Conservation (phyloP, 1,284 basidiomycete species). For the Cystobasidium slooffiae region DNA sequence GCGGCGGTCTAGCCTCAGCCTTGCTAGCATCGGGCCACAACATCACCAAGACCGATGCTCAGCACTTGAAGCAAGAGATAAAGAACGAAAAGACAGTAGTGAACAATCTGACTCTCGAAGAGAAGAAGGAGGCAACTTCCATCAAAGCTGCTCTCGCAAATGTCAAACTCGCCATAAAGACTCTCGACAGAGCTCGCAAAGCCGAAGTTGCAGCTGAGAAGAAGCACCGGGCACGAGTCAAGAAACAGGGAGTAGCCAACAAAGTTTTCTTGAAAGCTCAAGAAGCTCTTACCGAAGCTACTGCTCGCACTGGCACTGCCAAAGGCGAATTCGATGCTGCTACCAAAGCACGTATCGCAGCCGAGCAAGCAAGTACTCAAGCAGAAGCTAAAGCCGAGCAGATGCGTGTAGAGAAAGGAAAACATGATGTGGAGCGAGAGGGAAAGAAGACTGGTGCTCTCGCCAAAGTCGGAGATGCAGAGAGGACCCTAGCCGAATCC, state of each 20-base stretch:
- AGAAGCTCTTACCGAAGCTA: constrained; percentile 14
- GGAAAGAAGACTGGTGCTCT: not conserved
- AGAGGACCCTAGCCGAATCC: constrained; percentile 8
- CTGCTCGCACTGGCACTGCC: not conserved
- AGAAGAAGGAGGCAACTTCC: constrained; percentile 2
- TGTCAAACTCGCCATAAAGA: constrained; percentile 1
- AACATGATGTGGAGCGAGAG: constrained; percentile 1
- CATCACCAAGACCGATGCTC: not conserved
- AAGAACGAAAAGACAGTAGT: constrained; percentile 8
- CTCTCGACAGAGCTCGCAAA: not conserved
- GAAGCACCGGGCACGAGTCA: not conserved
- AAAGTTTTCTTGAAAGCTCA: constrained; percentile 9
- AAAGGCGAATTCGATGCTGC: not conserved
- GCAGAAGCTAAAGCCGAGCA: constrained; percentile 12
- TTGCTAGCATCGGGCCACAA: constrained; percentile 11
- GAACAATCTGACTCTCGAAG: not conserved
- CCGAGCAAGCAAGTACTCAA: not conserved
- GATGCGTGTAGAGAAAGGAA: not conserved
- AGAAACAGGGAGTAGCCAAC: not conserved
- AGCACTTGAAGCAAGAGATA: constrained; percentile 24
- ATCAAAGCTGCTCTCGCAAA: not conserved
- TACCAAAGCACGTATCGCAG: not conserved
- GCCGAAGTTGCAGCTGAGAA: not conserved
- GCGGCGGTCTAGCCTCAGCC: not conserved
- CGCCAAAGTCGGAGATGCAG: constrained; percentile 9